phyloP scores from a whole-genome alignment of 2,329 filamentous ascomycete species.

The Penicillium sp. region DNA sequence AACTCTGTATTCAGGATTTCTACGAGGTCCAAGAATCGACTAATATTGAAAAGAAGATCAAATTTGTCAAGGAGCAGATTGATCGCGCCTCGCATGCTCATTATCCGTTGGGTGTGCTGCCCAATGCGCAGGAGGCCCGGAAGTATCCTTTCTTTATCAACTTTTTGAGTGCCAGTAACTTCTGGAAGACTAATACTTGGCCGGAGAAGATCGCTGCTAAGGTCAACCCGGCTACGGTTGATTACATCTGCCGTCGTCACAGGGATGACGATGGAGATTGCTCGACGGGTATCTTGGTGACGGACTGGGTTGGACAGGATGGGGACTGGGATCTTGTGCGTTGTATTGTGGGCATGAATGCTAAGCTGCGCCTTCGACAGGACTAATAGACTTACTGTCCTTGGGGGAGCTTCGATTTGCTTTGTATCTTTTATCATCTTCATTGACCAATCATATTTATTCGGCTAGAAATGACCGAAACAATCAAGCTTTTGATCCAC shows the following conservation, averaged over 20 bases:
- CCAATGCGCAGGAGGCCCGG: conserved; percentile 46
- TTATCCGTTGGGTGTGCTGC: conserved; percentile 39
- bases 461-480: too few species aligned
- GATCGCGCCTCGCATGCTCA: conserved; percentile 63
- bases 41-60: conserved; percentile 79
- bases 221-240: conserved; percentile 74
- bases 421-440: neutral
- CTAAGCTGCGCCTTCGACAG: conserved; percentile 51
- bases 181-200: conserved; percentile 91
- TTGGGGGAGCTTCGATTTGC: neutral
- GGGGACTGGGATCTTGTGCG: conserved; percentile 90
- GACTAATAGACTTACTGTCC: conserved; percentile 6
- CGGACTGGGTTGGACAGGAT: conserved; percentile 85
- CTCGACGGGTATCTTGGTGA: conserved; percentile 83
- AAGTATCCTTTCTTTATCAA: conserved; percentile 77
- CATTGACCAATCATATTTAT: neutral
- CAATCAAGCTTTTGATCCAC: too few species aligned
- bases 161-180: conserved; percentile 88
- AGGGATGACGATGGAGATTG: conserved; percentile 63
- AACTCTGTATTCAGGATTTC: conserved; percentile 88
- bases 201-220: conserved; percentile 86
- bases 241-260: conserved; percentile 59
- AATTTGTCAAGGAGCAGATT: conserved; percentile 71
- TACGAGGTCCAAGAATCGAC: conserved; percentile 78
- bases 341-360: conserved; percentile 90